Evolutionary conservation across 1,284 basidiomycete species (phyloP).

Genomic region (Marasmius sp.): DNA sequence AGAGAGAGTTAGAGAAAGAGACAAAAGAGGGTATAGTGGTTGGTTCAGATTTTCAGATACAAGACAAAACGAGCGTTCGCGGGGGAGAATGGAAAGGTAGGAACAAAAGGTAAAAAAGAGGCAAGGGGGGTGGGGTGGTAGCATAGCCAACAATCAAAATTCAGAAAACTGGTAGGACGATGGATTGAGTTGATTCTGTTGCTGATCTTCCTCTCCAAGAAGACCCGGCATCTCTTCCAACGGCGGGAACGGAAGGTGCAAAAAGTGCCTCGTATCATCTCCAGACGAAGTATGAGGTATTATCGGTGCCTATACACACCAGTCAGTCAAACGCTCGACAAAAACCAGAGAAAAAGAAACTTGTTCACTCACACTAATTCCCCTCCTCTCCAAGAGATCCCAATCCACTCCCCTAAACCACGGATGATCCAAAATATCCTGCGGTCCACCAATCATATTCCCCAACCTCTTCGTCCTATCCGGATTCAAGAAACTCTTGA

Average conservation of each 20-base stretch:
- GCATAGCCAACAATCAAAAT: slow-evolving; percentile 44
- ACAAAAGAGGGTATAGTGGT: background rate
- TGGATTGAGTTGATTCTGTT: slow-evolving; percentile 60
- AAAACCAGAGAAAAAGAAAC: background rate
- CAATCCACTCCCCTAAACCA: slow-evolving; percentile 96
- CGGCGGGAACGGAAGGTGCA: slow-evolving; percentile 72
- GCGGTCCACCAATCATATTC: slow-evolving; percentile 91
- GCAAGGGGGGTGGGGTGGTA: slow-evolving; percentile 1
- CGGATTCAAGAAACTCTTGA: slow-evolving; percentile 89
- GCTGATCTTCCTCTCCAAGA: slow-evolving; percentile 56
- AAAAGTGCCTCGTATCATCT: slow-evolving; percentile 81
- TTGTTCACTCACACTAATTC: slow-evolving; percentile 60
- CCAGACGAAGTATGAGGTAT: slow-evolving; percentile 75
- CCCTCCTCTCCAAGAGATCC: slow-evolving; percentile 76
- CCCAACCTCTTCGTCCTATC: slow-evolving; percentile 92
- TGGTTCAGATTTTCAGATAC: background rate
- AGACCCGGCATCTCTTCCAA: slow-evolving; percentile 78
- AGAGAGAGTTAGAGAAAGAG: background rate
- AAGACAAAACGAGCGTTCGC: background rate
- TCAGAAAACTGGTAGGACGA: slow-evolving; percentile 70
- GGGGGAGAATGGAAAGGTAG: background rate
- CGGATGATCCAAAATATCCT: slow-evolving; percentile 90
- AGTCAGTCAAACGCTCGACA: background rate
- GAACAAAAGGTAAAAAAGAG: slow-evolving; percentile 13
- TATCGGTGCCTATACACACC: slow-evolving; percentile 65